A percentile compares a stretch with the other conserved stretches of the same genome.
Evolutionary conservation across 2,329 filamentous ascomycete genomes (phyloP).

Genomic region (Ceratocystis harringtonii): DNA sequence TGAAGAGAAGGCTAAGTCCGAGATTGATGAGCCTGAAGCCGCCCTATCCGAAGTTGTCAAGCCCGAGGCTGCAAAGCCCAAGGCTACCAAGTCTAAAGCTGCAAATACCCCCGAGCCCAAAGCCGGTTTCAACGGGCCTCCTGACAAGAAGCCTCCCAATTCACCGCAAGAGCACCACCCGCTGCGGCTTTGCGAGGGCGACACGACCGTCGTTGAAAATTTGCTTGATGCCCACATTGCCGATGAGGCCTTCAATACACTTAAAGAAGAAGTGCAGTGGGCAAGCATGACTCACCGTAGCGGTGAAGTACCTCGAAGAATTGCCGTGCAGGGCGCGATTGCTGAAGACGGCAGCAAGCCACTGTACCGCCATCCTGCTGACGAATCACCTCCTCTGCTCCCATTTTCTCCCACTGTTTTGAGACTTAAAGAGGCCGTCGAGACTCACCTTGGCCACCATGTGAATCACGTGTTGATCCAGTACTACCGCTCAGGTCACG

Average conservation of each 20-base stretch:
- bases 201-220: slow-evolving; percentile 58
- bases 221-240: slow-evolving; percentile 46
- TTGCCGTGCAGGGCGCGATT: slow-evolving; percentile 71
- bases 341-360: slow-evolving; percentile 58
- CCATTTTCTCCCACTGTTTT: slow-evolving; percentile 62
- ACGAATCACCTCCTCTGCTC: slow-evolving; percentile 65
- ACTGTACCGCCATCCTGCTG: slow-evolving; percentile 87
- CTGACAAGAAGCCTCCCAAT: neutral
- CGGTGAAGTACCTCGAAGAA: slow-evolving; percentile 78
- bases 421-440: slow-evolving; percentile 51
- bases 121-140: neutral
- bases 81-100: neutral
- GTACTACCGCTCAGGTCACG: slow-evolving; percentile 72
- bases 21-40: neutral
- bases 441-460: slow-evolving; percentile 58
- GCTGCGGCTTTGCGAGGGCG: slow-evolving; percentile 54
- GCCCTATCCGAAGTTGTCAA: neutral
- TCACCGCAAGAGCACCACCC: neutral
- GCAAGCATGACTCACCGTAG: slow-evolving; percentile 85
- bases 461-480: slow-evolving; percentile 91
- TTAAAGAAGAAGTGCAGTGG: slow-evolving; percentile 69
- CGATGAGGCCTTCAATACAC: slow-evolving; percentile 48
- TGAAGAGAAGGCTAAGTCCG: neutral
- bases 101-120: neutral
- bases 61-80: neutral